phyloP scores from a whole-genome alignment of 2,329 filamentous ascomycete species.

The Taxawa tesnikishii region DNA sequence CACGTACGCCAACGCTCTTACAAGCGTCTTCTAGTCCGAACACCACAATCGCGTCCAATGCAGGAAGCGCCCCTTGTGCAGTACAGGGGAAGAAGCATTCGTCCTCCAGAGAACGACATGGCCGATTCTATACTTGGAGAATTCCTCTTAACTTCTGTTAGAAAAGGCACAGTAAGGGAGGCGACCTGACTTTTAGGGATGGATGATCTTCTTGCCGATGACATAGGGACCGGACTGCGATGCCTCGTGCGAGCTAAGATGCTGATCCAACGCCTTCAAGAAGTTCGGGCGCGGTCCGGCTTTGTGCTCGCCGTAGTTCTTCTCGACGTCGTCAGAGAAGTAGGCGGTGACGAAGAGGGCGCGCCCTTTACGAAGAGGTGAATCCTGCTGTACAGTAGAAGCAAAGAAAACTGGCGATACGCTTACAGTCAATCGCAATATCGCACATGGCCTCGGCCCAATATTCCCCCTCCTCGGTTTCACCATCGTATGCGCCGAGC shows the following conservation, averaged over 20 bases:
- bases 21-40: too few relatives aligned
- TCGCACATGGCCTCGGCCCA: conserved; percentile 20
- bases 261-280: conserved; percentile 24
- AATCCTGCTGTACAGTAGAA: too few relatives aligned
- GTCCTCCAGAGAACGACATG: too few relatives aligned
- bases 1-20: too few relatives aligned
- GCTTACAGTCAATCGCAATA: conserved; percentile 15
- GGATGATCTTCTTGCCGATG: conserved; percentile 19
- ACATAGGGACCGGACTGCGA: conserved; percentile 17
- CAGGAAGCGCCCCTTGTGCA: too few relatives aligned
- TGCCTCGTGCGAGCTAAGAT: conserved; percentile 17
- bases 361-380: too few relatives aligned
- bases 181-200: too few relatives aligned
- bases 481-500: conserved; percentile 17
- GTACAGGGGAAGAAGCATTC: too few relatives aligned
- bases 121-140: too few relatives aligned
- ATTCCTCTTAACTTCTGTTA: too few relatives aligned
- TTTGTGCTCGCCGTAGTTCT: conserved; percentile 16
- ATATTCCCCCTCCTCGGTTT: conserved; percentile 19
- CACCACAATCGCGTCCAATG: too few relatives aligned
- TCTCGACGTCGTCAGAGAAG: conserved; percentile 14
- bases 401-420: background rate
- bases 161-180: too few relatives aligned
- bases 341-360: conserved; percentile 18
- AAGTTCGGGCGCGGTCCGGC: conserved; percentile 10